phyloP scores from a whole-genome alignment of 768 basidiomycete genomes.

The Boletus tomentosulus region DNA sequence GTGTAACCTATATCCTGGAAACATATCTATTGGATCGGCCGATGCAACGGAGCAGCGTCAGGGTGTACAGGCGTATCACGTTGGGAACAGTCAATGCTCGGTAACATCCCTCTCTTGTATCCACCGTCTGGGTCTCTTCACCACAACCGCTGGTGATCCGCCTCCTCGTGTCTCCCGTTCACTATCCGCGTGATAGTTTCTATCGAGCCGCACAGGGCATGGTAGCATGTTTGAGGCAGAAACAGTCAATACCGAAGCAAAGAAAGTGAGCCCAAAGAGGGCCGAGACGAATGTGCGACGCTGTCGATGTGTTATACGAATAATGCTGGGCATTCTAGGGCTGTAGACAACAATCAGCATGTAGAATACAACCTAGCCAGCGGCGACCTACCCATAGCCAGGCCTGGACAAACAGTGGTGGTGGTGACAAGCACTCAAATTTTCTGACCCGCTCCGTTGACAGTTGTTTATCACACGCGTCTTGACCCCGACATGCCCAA shows the following conservation, averaged over 20 bases:
- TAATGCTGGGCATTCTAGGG: constrained; percentile 55
- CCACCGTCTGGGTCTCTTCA: constrained; percentile 72
- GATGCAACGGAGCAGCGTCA: neutral
- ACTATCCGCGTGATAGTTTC: constrained; percentile 56
- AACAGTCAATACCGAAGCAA: constrained; percentile 75
- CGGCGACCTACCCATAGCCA: constrained; percentile 24
- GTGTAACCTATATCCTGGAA: constrained; percentile 15
- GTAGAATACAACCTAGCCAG: neutral
- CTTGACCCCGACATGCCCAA: constrained; percentile 17
- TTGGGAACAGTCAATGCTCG: constrained; percentile 9
- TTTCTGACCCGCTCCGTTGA: constrained; percentile 11
- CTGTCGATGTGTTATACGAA: constrained; percentile 53
- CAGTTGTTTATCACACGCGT: constrained; percentile 16
- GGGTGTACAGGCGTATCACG: neutral
- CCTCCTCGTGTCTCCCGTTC: constrained; percentile 29
- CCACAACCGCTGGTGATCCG: constrained; percentile 39
- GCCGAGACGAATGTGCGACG: constrained; percentile 72
- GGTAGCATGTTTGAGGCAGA: constrained; percentile 76
- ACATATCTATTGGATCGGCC: neutral
- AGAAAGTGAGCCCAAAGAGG: constrained; percentile 76
- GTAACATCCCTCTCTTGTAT: constrained; percentile 61
- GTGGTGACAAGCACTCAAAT: neutral
- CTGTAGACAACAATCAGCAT: constrained; percentile 47
- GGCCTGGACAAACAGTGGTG: neutral
- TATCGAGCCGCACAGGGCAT: constrained; percentile 66